These are phyloP conservation scores for Cladosporium sp. DNA, from an alignment of 2,329 filamentous ascomycete genomes.

Conservation along the genomic window DNA sequence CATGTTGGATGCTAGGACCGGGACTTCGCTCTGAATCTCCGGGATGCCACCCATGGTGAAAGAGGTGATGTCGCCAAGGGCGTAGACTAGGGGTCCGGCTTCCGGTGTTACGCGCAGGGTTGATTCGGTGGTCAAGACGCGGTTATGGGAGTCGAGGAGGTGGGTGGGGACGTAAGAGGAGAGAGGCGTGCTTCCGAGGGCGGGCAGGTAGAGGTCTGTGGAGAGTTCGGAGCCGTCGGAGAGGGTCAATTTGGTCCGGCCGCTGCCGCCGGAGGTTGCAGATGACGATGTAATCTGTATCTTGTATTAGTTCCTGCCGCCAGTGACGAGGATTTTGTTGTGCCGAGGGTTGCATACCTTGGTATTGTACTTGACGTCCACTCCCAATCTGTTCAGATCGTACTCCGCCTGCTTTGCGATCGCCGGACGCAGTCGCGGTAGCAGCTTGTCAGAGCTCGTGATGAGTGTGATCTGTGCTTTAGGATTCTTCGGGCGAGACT, in stretches of 20 bases:
- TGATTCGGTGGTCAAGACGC: slow-evolving; percentile 42
- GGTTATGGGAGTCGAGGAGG: slow-evolving; percentile 43
- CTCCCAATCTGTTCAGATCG: slow-evolving; percentile 40
- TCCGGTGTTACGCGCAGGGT: slow-evolving; percentile 38
- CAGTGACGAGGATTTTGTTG: background rate
- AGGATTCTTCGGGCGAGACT: slow-evolving; percentile 28
- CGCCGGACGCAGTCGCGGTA: slow-evolving; percentile 37
- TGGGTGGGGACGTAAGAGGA: slow-evolving; percentile 44
- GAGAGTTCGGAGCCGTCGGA: slow-evolving; percentile 41
- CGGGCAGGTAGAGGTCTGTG: slow-evolving; percentile 49
- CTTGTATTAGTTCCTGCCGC: background rate
- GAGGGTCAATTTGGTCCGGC: background rate
- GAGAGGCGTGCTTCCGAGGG: slow-evolving; percentile 48
- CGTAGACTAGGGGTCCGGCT: slow-evolving; percentile 40
- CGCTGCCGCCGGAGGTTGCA: slow-evolving; percentile 20
- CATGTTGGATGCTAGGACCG: slow-evolving; percentile 39
- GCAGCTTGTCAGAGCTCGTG: slow-evolving; percentile 35
- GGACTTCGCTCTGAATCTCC: slow-evolving; percentile 34
- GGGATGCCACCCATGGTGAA: slow-evolving; percentile 36
- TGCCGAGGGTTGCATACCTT: slow-evolving; percentile 26
- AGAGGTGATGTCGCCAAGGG: slow-evolving; percentile 40
- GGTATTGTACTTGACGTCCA: slow-evolving; percentile 37
- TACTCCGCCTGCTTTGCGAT: slow-evolving; percentile 39
- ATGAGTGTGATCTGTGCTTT: slow-evolving; percentile 41
- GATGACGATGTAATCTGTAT: slow-evolving; percentile 11